Evolutionary conservation across 768 basidiomycete genomes (phyloP).

Genomic region (Galerina marginata): DNA sequence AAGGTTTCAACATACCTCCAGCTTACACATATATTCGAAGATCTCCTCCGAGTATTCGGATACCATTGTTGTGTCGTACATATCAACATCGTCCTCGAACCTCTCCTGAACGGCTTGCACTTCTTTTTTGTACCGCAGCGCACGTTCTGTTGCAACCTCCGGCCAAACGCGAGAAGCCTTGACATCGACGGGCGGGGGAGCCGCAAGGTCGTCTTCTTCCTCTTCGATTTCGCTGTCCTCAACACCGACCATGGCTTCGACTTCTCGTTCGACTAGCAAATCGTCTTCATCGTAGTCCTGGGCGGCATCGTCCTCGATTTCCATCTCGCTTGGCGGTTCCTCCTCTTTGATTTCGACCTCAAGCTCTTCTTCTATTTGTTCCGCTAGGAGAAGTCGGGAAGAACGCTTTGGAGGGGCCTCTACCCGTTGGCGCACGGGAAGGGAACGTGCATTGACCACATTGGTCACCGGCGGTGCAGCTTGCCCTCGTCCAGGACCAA

Average conservation of each 20-base stretch:
- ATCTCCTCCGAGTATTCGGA: constrained; percentile 99
- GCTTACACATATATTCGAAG: constrained; percentile 92
- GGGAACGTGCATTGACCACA: constrained; percentile 42
- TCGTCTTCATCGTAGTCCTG: constrained; percentile 48
- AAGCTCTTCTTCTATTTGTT: constrained; percentile 47
- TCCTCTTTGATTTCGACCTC: constrained; percentile 38
- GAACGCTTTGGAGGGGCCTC: constrained; percentile 40
- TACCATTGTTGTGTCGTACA: constrained; percentile 92
- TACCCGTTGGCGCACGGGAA: constrained; percentile 35
- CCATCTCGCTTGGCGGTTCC: constrained; percentile 60
- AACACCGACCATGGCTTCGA: constrained; percentile 67
- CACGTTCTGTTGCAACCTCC: constrained; percentile 68
- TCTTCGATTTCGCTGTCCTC: constrained; percentile 52
- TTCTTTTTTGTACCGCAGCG: constrained; percentile 60
- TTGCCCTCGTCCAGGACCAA: constrained; percentile 61
- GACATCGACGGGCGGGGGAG: constrained; percentile 31
- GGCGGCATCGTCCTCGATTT: constrained; percentile 53
- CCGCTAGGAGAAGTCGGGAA: constrained; percentile 47
- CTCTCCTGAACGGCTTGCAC: constrained; percentile 74
- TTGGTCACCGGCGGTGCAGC: constrained; percentile 49
- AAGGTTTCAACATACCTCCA: constrained; percentile 68
- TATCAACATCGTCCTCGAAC: constrained; percentile 70
- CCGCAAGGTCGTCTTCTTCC: constrained; percentile 38
- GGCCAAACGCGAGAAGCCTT: constrained; percentile 71
- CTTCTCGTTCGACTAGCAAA: constrained; percentile 57